Evolutionary conservation across 495 filamentous ascomycete genomes (phyloP).

Genomic region (Ascobolus immersus): DNA sequence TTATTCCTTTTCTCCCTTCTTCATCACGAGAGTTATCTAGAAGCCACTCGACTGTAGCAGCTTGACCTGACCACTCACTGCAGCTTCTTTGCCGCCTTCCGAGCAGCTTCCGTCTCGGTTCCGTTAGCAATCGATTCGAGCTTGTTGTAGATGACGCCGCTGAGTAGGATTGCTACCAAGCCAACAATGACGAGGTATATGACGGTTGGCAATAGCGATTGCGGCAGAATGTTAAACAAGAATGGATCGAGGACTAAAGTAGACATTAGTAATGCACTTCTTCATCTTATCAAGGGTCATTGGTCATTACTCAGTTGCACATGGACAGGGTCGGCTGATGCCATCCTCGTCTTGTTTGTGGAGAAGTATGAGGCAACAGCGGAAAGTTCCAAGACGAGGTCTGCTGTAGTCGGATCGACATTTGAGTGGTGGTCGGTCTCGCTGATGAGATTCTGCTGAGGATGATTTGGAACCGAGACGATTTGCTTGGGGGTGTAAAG

Average conservation of each 20-base stretch:
- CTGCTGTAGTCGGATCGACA: no score
- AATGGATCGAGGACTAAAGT: conserved; percentile 56
- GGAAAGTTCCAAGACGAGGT: conserved; percentile 51
- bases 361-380: conserved; percentile 69
- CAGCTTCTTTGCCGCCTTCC: conserved; percentile 4
- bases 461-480: no score
- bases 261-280: conserved; percentile 4
- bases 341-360: conserved; percentile 46
- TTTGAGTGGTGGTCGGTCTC: no score
- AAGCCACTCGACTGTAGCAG: no score
- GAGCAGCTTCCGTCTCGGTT: background rate
- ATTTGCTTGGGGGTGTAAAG: conserved; percentile 23
- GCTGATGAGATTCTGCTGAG: no score
- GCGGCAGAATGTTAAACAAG: conserved; percentile 42
- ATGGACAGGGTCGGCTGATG: conserved; percentile 40
- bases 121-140: conserved; percentile 6
- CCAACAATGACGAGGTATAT: conserved; percentile 32
- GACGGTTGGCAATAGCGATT: conserved; percentile 40
- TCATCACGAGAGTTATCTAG: no score
- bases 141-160: conserved; percentile 9
- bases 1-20: no score
- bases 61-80: no score
- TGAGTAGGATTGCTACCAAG: conserved; percentile 10
- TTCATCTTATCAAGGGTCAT: background rate
- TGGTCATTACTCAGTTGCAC: conserved; percentile 42